Base-by-base conservation (phyloP, 768 basidiomycete genomes). In the Leccinum boreale region DNA sequence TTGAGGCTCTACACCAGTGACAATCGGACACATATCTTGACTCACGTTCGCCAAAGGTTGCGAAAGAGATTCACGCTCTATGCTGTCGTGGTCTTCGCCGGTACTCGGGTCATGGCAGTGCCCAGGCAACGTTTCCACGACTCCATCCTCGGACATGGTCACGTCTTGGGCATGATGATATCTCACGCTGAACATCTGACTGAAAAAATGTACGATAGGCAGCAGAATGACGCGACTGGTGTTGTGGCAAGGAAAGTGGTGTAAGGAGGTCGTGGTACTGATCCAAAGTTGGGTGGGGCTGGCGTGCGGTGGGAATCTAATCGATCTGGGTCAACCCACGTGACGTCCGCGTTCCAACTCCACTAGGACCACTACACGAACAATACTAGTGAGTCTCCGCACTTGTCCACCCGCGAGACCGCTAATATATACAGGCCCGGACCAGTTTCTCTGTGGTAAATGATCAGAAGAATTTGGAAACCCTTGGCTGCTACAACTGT, bases 391-490 rank as follows among this genome's bases (percentile, higher is more conserved):
- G 12, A 52, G 36, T 36, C n/a, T 52, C 10, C 4, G 11, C 29
- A n/a, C 5, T 50, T 49, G 52, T 52, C 52, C 36, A 17, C 17
- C 24, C 12, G 9, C 6, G 12, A 17, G 12, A 52, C 9, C 19
- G 19, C 42, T 14, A 45, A 28, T 23, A 56, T 23, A 50, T 48
- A 7, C 23, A 42, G 36, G 57, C 5, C 15, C 3, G 7, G 23
- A n/a, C 12, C 11, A 5, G 19, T 21, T 17, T 26, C 31, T 52
- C 33, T 26, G 35, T 31, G 29, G 33, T 21, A 45, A 31, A 91
- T 91, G 86, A 74, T 89, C 58, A 78, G 78, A 65, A 81, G 80
- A 61, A 80, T 78, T 44, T 89, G 86, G 88, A 90, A 83, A 68
- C 87, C 88, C 24, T 61, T 86, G 65, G 76, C 83, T 58, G 83